Conservation (phyloP, 2,329 filamentous ascomycete genomes). For the Paecilomyces formosus region DNA sequence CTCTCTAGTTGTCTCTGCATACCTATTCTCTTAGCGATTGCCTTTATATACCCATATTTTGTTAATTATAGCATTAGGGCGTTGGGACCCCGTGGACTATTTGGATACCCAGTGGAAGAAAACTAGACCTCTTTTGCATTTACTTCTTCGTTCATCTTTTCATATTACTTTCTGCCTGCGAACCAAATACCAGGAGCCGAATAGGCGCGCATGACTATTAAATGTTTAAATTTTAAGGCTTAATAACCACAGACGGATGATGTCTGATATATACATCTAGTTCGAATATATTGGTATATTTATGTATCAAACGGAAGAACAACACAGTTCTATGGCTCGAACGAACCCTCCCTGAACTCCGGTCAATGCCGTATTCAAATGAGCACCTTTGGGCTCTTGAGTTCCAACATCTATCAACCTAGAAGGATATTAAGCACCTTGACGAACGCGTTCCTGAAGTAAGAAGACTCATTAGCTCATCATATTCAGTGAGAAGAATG, state of each 20-base stretch:
- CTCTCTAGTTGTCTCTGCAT: neutral
- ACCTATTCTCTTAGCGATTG: neutral
- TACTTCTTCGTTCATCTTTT: neutral
- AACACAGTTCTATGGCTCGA: neutral
- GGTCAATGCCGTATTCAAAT: neutral
- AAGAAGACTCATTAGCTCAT: slow-evolving; percentile 3
- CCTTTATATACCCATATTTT: neutral
- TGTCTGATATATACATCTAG: neutral
- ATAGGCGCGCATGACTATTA: neutral
- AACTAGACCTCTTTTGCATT: neutral
- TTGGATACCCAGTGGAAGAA: neutral
- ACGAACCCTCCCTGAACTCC: neutral
- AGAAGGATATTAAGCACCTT: slow-evolving; percentile 11
- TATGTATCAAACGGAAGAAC: neutral
- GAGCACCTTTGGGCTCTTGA: neutral
- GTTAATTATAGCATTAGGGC: neutral
- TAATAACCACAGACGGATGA: neutral
- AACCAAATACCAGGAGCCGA: neutral
- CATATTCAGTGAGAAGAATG: neutral
- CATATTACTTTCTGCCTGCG: neutral
- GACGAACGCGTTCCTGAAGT: slow-evolving; percentile 16
- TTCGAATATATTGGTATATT: neutral
- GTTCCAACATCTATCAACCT: neutral
- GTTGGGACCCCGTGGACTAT: neutral
- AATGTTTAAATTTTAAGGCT: neutral